Conservation (phyloP, 2,329 filamentous ascomycete species). For the Aspergillus phoenicis region DNA sequence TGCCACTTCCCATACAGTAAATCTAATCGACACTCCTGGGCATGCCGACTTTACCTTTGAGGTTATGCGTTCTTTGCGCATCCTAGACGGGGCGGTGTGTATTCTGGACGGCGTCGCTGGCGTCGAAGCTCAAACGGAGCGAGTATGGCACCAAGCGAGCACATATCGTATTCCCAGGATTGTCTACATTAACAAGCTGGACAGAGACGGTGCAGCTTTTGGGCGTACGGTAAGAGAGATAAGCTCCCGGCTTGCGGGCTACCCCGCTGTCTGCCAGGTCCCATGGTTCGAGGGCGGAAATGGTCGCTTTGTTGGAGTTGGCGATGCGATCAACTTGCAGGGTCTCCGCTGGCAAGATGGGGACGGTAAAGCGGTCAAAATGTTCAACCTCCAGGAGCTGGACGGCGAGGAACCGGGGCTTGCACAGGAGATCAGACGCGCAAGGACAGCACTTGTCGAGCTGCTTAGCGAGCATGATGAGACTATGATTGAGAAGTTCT, state of each 20-base stretch:
- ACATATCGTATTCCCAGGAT: slow-evolving; percentile 82
- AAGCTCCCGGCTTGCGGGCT: slow-evolving; percentile 74
- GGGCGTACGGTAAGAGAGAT: slow-evolving; percentile 83
- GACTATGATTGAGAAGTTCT: slow-evolving; percentile 77
- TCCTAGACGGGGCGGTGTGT: slow-evolving; percentile 88
- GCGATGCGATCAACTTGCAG: slow-evolving; percentile 76
- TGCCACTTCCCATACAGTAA: slow-evolving; percentile 68
- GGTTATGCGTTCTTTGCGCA: slow-evolving; percentile 83
- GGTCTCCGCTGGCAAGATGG: slow-evolving; percentile 73
- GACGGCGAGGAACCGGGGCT: slow-evolving; percentile 53
- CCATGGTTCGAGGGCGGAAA: slow-evolving; percentile 82
- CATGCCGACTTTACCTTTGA: slow-evolving; percentile 98
- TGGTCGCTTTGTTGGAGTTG: slow-evolving; percentile 77
- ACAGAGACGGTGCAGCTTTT: slow-evolving; percentile 80
- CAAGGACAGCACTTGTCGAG: slow-evolving; percentile 78
- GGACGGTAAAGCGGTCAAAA: slow-evolving; percentile 65
- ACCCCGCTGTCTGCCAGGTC: slow-evolving; percentile 91
- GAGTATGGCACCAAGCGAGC: slow-evolving; percentile 90
- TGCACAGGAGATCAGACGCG: slow-evolving; percentile 70
- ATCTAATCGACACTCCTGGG: slow-evolving; percentile 93
- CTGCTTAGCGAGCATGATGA: slow-evolving; percentile 88
- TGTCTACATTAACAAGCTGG: slow-evolving; percentile 81
- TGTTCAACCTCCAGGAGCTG: slow-evolving; percentile 59
- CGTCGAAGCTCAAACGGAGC: slow-evolving; percentile 94
- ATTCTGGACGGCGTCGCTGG: slow-evolving; percentile 90